Conservation (phyloP, 2,329 filamentous ascomycete genomes). For the Xylaria arbuscula region DNA sequence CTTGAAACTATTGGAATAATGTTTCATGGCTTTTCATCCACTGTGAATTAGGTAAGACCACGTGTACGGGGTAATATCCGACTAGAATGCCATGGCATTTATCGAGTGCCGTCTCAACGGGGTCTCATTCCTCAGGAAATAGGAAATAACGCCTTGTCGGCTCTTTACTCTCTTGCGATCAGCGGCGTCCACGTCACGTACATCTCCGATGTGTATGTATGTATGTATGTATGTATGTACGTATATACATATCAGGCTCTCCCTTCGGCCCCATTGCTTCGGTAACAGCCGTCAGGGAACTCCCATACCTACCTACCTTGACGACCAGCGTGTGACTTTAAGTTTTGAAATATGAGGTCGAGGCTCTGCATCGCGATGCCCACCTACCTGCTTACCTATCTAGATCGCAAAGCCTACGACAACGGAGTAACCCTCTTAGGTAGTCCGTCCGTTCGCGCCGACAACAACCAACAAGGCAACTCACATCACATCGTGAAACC, state of each 20-base stretch:
- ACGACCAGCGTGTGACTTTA: neutral
- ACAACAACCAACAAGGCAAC: neutral
- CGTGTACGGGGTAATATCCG: conserved; percentile 1
- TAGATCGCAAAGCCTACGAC: neutral
- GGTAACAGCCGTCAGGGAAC: conserved; percentile 22
- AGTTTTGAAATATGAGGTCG: neutral
- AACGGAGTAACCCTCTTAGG: neutral
- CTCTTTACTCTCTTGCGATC: neutral
- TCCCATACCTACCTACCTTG: neutral
- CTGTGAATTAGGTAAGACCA: neutral
- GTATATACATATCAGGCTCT: neutral
- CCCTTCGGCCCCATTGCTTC: conserved; percentile 20
- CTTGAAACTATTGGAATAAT: neutral
- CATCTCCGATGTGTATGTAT: neutral
- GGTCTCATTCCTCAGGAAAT: conserved; percentile 19
- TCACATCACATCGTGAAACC: neutral
- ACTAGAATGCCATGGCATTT: conserved; percentile 19
- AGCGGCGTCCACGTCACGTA: conserved; percentile 2
- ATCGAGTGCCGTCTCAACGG: neutral
- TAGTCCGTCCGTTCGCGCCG: neutral
- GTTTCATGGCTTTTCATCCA: neutral
- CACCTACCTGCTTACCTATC: neutral
- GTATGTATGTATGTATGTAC: too few relatives aligned
- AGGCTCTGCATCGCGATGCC: neutral
- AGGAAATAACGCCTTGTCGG: conserved; percentile 23